Conservation (phyloP, 148 eudicot species). For the Talinum fruticosum region DNA sequence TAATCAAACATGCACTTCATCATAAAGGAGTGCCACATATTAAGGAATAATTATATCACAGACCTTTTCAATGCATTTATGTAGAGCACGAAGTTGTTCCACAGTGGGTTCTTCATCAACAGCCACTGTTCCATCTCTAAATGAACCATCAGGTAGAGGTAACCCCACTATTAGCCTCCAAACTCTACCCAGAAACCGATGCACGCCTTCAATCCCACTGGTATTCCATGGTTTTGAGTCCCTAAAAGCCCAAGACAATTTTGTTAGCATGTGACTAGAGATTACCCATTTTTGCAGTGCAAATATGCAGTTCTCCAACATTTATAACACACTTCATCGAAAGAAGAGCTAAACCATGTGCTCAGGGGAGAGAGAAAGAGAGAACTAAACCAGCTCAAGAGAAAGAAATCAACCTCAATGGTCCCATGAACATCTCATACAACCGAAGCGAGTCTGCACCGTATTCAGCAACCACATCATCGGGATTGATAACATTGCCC, state of each 20-base stretch:
- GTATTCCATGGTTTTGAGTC: constrained; percentile 95
- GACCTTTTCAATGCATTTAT: constrained; percentile 91
- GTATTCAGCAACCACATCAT: constrained; percentile 82
- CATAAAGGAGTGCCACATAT: not conserved
- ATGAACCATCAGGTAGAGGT: constrained; percentile 67
- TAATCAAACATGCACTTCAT: constrained; percentile 1
- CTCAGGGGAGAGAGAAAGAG: no score
- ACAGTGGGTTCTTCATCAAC: constrained; percentile 59
- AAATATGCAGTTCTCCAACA: not conserved
- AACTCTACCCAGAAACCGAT: constrained; percentile 86
- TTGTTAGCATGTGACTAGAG: not conserved
- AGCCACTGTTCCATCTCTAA: constrained; percentile 55
- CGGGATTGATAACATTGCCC: constrained; percentile 97
- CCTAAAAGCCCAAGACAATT: constrained; percentile 37
- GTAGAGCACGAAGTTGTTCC: constrained; percentile 80
- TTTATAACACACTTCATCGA: not conserved
- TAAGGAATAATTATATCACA: not conserved
- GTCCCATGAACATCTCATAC: constrained; percentile 99
- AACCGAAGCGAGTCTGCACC: constrained; percentile 98
- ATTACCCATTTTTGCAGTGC: not conserved
- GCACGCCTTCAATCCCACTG: constrained; percentile 96
- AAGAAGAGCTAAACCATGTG: not conserved
- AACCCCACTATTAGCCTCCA: constrained; percentile 92
- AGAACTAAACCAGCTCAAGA: constrained; percentile 4
- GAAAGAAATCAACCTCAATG: constrained; percentile 60